Percentiles rank a stretch among this genome's conserved stretches.
phyloP scores from a whole-genome alignment of 176 grass and related monocot species.

The Pontederia crassipes region DNA sequence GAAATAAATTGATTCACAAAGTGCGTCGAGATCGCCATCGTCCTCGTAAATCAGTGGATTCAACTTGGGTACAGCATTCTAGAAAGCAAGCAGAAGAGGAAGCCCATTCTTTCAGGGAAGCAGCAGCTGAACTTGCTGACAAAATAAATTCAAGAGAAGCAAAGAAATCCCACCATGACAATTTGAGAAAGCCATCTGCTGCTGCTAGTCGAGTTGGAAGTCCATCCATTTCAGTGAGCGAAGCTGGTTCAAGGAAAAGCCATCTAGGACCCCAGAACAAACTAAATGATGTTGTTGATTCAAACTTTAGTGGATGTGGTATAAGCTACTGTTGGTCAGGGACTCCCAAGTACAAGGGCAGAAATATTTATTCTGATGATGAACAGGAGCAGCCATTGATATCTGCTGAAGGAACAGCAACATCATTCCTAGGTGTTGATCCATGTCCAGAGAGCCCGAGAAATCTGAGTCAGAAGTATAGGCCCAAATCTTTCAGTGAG shows the following conservation, averaged over 20 bases:
- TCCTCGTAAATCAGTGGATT: constrained; percentile 46
- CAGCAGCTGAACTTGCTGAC: constrained; percentile 20
- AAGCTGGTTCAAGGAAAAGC: constrained; percentile 44
- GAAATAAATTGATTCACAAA: constrained; percentile 56
- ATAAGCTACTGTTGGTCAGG: constrained; percentile 99
- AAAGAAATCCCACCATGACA: constrained; percentile 27
- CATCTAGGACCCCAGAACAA: constrained; percentile 50
- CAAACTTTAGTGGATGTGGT: constrained; percentile 92
- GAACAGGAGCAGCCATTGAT: constrained; percentile 73
- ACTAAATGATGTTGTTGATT: constrained; percentile 73
- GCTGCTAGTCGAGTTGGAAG: constrained; percentile 54
- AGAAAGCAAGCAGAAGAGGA: constrained; percentile 50
- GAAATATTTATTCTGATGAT: constrained; percentile 72
- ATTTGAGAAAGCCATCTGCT: constrained; percentile 47
- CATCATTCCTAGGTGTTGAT: constrained; percentile 33
- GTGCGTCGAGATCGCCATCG: constrained; percentile 25
- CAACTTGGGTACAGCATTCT: constrained; percentile 27
- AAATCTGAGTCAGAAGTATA: constrained; percentile 95
- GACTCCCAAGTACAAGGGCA: constrained; percentile 57
- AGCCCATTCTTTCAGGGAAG: constrained; percentile 45
- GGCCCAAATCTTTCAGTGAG: constrained; percentile 79
- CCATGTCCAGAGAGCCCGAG: constrained; percentile 57
- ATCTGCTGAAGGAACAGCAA: constrained; percentile 50
- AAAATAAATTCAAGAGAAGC: constrained; percentile 29
- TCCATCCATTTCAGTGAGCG: constrained; percentile 65